Evolutionary conservation across 306 rosid species (phyloP), one percentile per base, ranked within the genome.

Genomic region (Oxytropis ochrocephala): DNA sequence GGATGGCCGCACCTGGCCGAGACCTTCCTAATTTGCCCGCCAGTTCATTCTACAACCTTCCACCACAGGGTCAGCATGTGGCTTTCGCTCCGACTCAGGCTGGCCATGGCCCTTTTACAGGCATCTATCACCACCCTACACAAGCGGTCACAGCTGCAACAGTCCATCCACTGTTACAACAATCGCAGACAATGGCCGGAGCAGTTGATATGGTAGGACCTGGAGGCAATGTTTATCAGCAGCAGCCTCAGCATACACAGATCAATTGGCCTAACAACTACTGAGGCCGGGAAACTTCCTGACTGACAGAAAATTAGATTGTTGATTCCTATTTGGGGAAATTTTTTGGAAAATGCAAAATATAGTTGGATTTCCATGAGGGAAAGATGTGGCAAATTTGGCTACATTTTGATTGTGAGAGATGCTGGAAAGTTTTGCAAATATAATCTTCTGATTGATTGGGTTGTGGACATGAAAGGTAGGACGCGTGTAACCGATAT

Each of bases 181-280:
- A 94, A 85, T 79, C 98, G 33, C 99, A 91, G 77, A 75, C 98
- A 59, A 85, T 94, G 88, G 92, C 92, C 13, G 99, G 96, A 80
- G 86, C 87, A 55, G 96, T 89, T 60, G 99, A 94, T 79, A 85
- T 91, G 89, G 96, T 79, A 58, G 99, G 99, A 79, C 92, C 91
- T 0, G 97, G 97, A 52, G 97, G 97, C 7, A 80, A 76, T 73
- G 92, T 88, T 80, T 94, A 94, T 79, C 99, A 90, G 77, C 99
- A 90, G 77, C 95, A 87, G 70, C 84, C 95, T 70, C 99, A 94
- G 79, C 97, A 94, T 70, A 61, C 97, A 1, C 99, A 88, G 61
- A 85, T 88, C 48, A 91, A 94, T 81, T 94, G 99, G 97, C 96
- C 97, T 3, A 87, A 82, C 79, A 94, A 94, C 85, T 91, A 94